Percentiles rank a stretch among this genome's conserved stretches.
phyloP scores from a whole-genome alignment of 345 rosid genomes.

The Pseudoturritis turrita region DNA sequence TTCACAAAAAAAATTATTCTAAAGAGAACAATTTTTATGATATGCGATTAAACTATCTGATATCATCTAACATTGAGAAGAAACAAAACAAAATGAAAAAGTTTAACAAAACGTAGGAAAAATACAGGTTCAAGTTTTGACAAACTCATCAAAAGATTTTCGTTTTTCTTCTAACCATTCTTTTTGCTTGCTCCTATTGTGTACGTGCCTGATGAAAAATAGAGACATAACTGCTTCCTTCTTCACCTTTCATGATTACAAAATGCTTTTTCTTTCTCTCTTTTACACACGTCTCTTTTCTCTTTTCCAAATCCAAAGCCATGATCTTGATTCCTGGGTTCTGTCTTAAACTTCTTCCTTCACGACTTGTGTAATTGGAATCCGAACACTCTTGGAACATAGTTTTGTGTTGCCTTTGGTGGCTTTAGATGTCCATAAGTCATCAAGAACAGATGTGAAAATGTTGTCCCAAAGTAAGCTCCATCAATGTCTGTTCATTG shows the following conservation, averaged over 20 bases:
- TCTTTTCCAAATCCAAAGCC: neutral
- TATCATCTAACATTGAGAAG: neutral
- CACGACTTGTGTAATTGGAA: slow-evolving; percentile 75
- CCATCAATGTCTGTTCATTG: slow-evolving; percentile 77
- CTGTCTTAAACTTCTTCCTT: slow-evolving; percentile 8
- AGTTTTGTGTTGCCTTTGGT: slow-evolving; percentile 64
- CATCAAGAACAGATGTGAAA: slow-evolving; percentile 88
- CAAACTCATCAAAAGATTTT: neutral
- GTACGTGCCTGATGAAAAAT: slow-evolving; percentile 18
- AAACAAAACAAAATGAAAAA: neutral
- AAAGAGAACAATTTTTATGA: neutral
- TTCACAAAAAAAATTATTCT: no score
- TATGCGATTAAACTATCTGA: neutral
- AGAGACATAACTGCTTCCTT: slow-evolving; percentile 12
- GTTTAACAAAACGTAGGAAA: neutral
- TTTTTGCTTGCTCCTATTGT: slow-evolving; percentile 11
- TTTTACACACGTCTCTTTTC: slow-evolving; percentile 31
- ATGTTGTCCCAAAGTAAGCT: slow-evolving; percentile 90
- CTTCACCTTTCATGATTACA: slow-evolving; percentile 14
- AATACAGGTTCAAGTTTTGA: slow-evolving; percentile 9
- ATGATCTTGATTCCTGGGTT: slow-evolving; percentile 2
- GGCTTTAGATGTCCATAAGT: slow-evolving; percentile 88
- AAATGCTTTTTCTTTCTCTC: slow-evolving; percentile 32
- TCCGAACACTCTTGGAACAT: slow-evolving; percentile 91
- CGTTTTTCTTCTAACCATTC: neutral